Percentiles rank a stretch among this genome's conserved stretches.
phyloP scores from a whole-genome alignment of 1,284 basidiomycete genomes.

The Naganishia sp. region DNA sequence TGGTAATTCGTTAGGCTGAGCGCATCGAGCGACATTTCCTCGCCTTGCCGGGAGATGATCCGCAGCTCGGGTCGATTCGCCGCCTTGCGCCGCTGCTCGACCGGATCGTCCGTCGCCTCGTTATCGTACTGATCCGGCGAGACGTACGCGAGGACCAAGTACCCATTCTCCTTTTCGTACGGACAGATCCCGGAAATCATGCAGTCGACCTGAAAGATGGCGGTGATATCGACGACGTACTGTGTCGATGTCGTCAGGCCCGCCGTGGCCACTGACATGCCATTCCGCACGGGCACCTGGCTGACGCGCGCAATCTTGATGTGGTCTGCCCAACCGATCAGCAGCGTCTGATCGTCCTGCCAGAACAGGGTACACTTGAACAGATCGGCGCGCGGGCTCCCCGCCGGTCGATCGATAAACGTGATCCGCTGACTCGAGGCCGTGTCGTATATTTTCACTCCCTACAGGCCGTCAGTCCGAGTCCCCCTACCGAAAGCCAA shows the following conservation, averaged over 20 bases:
- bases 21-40: slow-evolving; percentile 85
- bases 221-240: slow-evolving; percentile 73
- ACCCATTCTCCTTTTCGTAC: slow-evolving; percentile 61
- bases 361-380: slow-evolving; percentile 90
- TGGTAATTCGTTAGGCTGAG: slow-evolving; percentile 77
- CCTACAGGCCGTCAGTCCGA: slow-evolving; percentile 56
- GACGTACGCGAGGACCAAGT: slow-evolving; percentile 79
- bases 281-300: slow-evolving; percentile 11
- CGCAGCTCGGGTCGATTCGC: slow-evolving; percentile 89
- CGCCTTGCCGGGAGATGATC: slow-evolving; percentile 83
- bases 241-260: slow-evolving; percentile 2
- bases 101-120: slow-evolving; percentile 70
- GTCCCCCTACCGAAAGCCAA: not conserved
- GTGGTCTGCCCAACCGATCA: slow-evolving; percentile 92
- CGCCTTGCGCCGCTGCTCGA: slow-evolving; percentile 72
- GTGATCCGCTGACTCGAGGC: slow-evolving; percentile 76
- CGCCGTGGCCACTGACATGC: slow-evolving; percentile 16
- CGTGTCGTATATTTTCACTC: slow-evolving; percentile 92
- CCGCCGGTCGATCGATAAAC: slow-evolving; percentile 77
- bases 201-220: slow-evolving; percentile 90
- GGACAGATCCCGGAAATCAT: slow-evolving; percentile 91
- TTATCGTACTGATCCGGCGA: slow-evolving; percentile 55
- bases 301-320: slow-evolving; percentile 84
- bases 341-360: slow-evolving; percentile 85
- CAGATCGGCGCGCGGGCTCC: slow-evolving; percentile 84